These are phyloP conservation scores for Exophiala xenobiotica DNA, from an alignment of 2,329 filamentous ascomycete genomes.

Conservation along the genomic window DNA sequence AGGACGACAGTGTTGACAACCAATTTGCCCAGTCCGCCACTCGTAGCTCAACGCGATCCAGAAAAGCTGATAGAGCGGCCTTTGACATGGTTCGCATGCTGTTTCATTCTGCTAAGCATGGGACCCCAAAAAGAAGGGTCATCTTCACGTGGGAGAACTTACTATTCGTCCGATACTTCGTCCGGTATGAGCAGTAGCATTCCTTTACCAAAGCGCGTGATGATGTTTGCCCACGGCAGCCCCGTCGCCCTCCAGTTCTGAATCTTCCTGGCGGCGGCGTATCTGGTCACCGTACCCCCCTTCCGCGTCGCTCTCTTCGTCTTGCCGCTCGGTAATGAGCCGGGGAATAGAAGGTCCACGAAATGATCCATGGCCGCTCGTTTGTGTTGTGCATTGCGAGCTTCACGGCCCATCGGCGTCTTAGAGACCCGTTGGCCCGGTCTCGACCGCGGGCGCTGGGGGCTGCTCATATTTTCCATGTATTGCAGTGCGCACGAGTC, in stretches of 20 bases:
- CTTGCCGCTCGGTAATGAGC: neutral
- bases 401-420: neutral
- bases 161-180: neutral
- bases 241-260: neutral
- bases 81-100: neutral
- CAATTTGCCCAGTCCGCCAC: neutral
- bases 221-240: neutral
- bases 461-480: neutral
- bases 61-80: neutral
- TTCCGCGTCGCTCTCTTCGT: neutral
- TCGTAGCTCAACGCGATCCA: neutral
- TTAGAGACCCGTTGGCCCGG: neutral
- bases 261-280: neutral
- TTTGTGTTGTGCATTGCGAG: neutral
- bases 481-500: neutral
- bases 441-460: neutral
- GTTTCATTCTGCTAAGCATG: neutral
- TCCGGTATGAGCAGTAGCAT: neutral
- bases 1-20: neutral
- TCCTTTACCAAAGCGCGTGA: neutral
- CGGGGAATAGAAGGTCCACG: neutral
- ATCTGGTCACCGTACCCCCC: neutral
- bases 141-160: neutral
- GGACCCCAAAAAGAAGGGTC: neutral
- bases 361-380: neutral